Base-by-base conservation (phyloP, 345 rosid genomes). In the Populus ilicifolia region DNA sequence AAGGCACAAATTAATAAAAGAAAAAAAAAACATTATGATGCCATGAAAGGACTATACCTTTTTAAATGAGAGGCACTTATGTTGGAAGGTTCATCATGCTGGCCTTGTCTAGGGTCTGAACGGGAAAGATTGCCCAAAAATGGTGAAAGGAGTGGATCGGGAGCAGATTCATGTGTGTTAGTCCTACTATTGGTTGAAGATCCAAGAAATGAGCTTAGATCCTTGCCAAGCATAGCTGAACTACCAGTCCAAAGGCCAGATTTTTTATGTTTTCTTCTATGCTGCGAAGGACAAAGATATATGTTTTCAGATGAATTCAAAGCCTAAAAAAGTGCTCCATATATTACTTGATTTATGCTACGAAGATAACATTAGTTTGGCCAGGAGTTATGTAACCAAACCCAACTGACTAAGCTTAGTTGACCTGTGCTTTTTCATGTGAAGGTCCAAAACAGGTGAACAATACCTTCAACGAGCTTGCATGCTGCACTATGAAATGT, bases 401-500 rank as follows among this genome's bases (percentile, higher is more conserved):
- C 63, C 65, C 70, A 71, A 46, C 50, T 30, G 48, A 27, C 10
- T 78, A 44, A 13, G 54, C 66, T 17, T 30, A 41, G 41, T 62
- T 30, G 39, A 52, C 8, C 29, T 9, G 64, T 29, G 5, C 43
- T 67, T 59, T 43, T 17, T 36, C 29, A 67, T 10, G 36, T 43
- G 67, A 78, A 67, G 67, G 69, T 69, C 39, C 10, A 77, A 41
- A n/a, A 64, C 52, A 25, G 54, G 61, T 18, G 48, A 65, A 59
- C 4, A 63, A 36, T 79, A 88, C 95, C 89, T 87, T 88, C 54
- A 91, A 77, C 3, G 79, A 88, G 80, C 72, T 81, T 29, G 89
- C 65, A 75, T 89, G 93, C 62, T 87, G 91, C 73, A 70, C 81
- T n/a, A 85, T 75, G 80, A 91, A 88, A 87, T 88, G 95, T 44